These are phyloP conservation scores for Starmera stellimalicola DNA, from an alignment of 1,139 yeast species.

Conservation along the genomic window DNA sequence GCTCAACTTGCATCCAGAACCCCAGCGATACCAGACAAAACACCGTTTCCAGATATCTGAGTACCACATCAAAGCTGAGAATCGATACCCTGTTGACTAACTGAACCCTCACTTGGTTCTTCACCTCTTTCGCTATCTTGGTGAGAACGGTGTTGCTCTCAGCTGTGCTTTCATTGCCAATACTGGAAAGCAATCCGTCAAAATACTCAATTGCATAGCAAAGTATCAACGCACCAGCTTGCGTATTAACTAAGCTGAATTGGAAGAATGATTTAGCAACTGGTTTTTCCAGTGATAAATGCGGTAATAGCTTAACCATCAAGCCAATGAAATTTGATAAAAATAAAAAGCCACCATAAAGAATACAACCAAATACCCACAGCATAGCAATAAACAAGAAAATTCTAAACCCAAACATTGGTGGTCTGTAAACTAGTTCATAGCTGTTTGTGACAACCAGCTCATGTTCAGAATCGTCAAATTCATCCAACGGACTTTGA, in stretches of 20 bases:
- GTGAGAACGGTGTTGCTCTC: no score
- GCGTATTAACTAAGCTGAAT: no score
- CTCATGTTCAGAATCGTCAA: conserved; percentile 47
- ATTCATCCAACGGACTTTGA: conserved; percentile 25
- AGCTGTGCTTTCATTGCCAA: no score
- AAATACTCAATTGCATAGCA: not conserved
- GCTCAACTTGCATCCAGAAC: no score
- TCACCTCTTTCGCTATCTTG: no score
- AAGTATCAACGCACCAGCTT: no score
- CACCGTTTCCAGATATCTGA: no score
- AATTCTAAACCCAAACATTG: conserved; percentile 55
- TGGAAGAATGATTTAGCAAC: not conserved
- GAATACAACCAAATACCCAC: conserved; percentile 61
- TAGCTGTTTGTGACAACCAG: conserved; percentile 46
- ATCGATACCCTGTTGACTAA: no score
- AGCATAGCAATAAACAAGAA: conserved; percentile 44
- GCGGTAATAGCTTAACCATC: conserved; percentile 2
- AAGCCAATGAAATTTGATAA: conserved; percentile 24
- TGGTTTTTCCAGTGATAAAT: not conserved
- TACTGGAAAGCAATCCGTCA: conserved; percentile 3
- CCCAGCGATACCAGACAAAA: no score
- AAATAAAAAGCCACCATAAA: conserved; percentile 30
- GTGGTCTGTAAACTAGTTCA: conserved; percentile 80
- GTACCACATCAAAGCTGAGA: no score
- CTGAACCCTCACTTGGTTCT: no score